A percentile compares a stretch with the other conserved stretches of the same genome.
Conservation (phyloP, 2,329 filamentous ascomycete genomes). For the Alternaria gaisen region DNA sequence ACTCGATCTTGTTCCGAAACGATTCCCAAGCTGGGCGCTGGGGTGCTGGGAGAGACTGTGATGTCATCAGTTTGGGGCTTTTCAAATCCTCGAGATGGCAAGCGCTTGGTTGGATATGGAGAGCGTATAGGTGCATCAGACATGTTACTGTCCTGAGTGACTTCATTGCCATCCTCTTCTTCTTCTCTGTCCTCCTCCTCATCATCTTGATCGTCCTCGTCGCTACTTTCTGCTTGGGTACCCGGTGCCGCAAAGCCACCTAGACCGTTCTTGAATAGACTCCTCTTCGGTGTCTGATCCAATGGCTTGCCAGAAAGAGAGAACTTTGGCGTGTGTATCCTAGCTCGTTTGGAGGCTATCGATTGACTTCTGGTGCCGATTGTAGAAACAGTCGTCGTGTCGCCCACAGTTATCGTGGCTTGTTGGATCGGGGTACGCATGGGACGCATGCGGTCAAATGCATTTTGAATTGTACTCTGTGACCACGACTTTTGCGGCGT, state of each 20-base stretch:
- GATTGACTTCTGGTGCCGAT: slow-evolving; percentile 62
- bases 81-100: slow-evolving; percentile 19
- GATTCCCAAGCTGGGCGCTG: background rate
- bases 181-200: slow-evolving; percentile 20
- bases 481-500: slow-evolving; percentile 46
- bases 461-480: slow-evolving; percentile 62
- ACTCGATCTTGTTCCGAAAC: slow-evolving; percentile 9
- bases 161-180: slow-evolving; percentile 27
- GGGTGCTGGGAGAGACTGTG: slow-evolving; percentile 25
- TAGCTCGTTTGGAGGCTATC: slow-evolving; percentile 59
- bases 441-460: slow-evolving; percentile 71
- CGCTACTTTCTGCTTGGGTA: slow-evolving; percentile 50
- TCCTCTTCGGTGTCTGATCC: slow-evolving; percentile 38
- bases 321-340: slow-evolving; percentile 54
- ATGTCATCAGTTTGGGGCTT: slow-evolving; percentile 27
- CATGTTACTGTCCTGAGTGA: slow-evolving; percentile 25
- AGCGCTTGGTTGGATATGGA: slow-evolving; percentile 26
- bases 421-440: slow-evolving; percentile 70
- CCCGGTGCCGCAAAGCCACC: slow-evolving; percentile 65
- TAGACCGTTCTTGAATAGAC: slow-evolving; percentile 57
- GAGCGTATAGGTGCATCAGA: slow-evolving; percentile 24
- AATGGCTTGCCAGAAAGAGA: slow-evolving; percentile 40
- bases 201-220: slow-evolving; percentile 33
- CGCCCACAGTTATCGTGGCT: slow-evolving; percentile 79
- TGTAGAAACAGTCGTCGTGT: slow-evolving; percentile 70